phyloP scores from a whole-genome alignment of 768 basidiomycete genomes.

The Lactarius sanguifluus region DNA sequence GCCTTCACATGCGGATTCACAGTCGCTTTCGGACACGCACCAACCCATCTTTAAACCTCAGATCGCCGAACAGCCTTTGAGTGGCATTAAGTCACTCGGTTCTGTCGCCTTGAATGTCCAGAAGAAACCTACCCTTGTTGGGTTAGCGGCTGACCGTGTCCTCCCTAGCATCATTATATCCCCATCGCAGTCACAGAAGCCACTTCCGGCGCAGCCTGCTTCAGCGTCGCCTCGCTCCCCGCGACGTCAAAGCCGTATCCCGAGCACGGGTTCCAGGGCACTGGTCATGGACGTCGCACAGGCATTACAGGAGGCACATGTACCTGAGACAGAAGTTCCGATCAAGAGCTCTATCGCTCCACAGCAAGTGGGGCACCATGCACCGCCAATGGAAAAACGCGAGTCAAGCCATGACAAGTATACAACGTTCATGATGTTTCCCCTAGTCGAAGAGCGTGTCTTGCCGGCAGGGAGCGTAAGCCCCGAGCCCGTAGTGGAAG shows the following conservation, averaged over 20 bases:
- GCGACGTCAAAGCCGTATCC: slow-evolving; percentile 53
- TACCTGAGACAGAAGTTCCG: slow-evolving; percentile 1
- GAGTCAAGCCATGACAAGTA: slow-evolving; percentile 70
- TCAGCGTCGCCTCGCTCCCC: slow-evolving; percentile 34
- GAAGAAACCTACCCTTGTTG: slow-evolving; percentile 30
- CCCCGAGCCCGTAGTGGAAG: not conserved
- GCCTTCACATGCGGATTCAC: not conserved
- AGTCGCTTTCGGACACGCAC: not conserved
- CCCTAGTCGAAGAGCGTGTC: slow-evolving; percentile 67
- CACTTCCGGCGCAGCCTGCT: not conserved
- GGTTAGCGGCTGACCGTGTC: slow-evolving; percentile 42
- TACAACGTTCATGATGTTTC: slow-evolving; percentile 59
- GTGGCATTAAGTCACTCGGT: slow-evolving; percentile 36
- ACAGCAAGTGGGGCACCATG: slow-evolving; percentile 19
- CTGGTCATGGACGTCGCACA: slow-evolving; percentile 81
- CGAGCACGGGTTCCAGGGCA: slow-evolving; percentile 66
- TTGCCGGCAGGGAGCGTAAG: slow-evolving; percentile 40
- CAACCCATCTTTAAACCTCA: slow-evolving; percentile 10
- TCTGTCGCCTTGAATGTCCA: slow-evolving; percentile 13
- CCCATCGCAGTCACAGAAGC: not conserved
- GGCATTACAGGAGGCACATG: slow-evolving; percentile 45
- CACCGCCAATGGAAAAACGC: slow-evolving; percentile 51
- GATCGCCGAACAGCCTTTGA: slow-evolving; percentile 36
- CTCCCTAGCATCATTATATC: slow-evolving; percentile 43
- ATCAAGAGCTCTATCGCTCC: not conserved